phyloP scores from a whole-genome alignment of 2,329 filamentous ascomycete species.

The Canariomyces notabilis region DNA sequence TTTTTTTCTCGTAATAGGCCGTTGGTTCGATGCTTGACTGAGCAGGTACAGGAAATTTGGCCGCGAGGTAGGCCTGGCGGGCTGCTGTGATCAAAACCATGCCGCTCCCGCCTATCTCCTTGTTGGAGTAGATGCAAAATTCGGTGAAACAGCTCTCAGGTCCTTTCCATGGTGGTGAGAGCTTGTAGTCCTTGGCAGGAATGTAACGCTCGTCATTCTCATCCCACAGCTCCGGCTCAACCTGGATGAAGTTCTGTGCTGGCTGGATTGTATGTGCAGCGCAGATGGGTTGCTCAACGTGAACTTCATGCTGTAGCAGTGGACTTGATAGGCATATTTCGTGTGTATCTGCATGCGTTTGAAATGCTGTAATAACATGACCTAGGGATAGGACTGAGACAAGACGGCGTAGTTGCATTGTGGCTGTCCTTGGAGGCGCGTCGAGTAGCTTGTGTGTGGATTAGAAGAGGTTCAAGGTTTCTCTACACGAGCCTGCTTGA shows the following conservation, averaged over 20 bases:
- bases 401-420: not conserved
- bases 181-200: not conserved
- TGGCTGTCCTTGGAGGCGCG: not conserved
- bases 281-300: constrained; percentile 1
- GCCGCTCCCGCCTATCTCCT: constrained; percentile 2
- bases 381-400: not conserved
- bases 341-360: not conserved
- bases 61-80: constrained; percentile 3
- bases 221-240: not conserved
- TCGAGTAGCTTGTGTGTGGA: not conserved
- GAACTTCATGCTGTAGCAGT: no score
- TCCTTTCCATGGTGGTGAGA: constrained; percentile 7
- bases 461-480: no score
- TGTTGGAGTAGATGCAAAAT: constrained; percentile 14
- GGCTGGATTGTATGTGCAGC: not conserved
- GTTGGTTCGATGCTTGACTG: constrained; percentile 12
- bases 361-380: not conserved
- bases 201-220: not conserved
- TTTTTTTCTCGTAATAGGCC: constrained; percentile 27
- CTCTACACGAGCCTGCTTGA: no score
- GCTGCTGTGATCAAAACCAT: constrained; percentile 11
- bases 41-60: not conserved
- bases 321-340: constrained; percentile 4
- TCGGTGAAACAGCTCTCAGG: constrained; percentile 10
- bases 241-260: not conserved